These are phyloP conservation scores for Botrytis medusae DNA, from an alignment of 2,329 filamentous ascomycete genomes.

Conservation along the genomic window DNA sequence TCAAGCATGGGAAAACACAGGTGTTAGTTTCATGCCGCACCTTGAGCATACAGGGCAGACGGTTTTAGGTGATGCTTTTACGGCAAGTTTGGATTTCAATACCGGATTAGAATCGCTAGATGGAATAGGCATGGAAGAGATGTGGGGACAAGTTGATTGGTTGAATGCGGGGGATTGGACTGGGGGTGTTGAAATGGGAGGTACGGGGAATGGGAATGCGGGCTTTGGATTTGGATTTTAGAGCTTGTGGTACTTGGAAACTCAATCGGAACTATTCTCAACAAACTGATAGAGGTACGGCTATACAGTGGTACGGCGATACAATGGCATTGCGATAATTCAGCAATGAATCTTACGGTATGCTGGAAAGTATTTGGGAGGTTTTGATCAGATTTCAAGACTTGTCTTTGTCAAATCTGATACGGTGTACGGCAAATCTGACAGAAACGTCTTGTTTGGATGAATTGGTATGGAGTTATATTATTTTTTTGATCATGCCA, in stretches of 20 bases:
- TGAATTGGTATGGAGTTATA: not conserved
- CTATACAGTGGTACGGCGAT: not conserved
- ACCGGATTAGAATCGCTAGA: not conserved
- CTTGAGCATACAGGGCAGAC: not conserved
- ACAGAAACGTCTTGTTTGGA: not conserved
- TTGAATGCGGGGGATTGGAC: slow-evolving; percentile 15
- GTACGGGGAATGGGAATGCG: not conserved
- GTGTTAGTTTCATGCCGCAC: not conserved
- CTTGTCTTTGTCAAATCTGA: not conserved
- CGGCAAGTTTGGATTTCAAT: not conserved
- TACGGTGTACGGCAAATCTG: not conserved
- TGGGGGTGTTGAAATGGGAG: not conserved
- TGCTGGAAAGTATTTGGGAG: not conserved
- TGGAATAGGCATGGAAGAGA: not conserved
- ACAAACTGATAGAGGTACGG: not conserved
- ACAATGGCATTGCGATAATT: not conserved
- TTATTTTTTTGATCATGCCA: not conserved
- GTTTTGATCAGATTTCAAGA: not conserved
- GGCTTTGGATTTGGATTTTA: not conserved
- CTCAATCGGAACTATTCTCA: not conserved
- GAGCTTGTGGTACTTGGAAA: not conserved
- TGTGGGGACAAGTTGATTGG: slow-evolving; percentile 17
- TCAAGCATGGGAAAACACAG: not conserved
- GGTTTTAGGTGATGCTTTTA: not conserved
- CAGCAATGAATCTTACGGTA: not conserved